These are phyloP conservation scores for Coemansia sp. DNA, from an alignment of 192 early-diverging fungal genomes.

Conservation along the genomic window DNA sequence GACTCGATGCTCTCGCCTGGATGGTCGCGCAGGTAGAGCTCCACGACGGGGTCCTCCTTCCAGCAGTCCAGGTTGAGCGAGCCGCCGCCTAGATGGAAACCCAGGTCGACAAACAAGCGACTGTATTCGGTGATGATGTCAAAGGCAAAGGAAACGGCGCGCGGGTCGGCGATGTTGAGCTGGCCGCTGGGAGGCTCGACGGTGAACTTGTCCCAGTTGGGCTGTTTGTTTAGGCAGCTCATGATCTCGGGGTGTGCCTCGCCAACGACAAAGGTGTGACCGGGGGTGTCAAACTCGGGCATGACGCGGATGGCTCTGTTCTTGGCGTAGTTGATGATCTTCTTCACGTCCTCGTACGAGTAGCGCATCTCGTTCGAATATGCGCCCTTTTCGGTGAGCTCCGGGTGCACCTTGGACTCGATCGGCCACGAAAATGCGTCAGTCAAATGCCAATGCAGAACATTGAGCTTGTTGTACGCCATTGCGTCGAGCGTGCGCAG, in stretches of 20 bases:
- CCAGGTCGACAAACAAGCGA: conserved; percentile 65
- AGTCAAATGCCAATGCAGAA: conserved; percentile 76
- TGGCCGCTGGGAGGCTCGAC: conserved; percentile 79
- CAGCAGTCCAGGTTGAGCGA: conserved; percentile 70
- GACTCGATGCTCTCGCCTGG: conserved; percentile 49
- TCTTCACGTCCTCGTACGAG: conserved; percentile 66
- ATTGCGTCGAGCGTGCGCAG: conserved; percentile 65
- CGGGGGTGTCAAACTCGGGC: conserved; percentile 88
- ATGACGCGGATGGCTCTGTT: conserved; percentile 80
- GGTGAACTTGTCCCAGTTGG: conserved; percentile 61
- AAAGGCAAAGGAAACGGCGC: conserved; percentile 66
- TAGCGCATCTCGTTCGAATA: conserved; percentile 70
- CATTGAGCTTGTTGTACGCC: conserved; percentile 72
- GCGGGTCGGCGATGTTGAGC: conserved; percentile 65
- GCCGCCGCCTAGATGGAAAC: conserved; percentile 73
- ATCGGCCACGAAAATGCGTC: conserved; percentile 74
- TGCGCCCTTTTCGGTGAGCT: conserved; percentile 61
- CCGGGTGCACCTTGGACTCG: conserved; percentile 63
- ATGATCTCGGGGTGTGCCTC: conserved; percentile 62
- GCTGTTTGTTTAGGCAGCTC: conserved; percentile 62
- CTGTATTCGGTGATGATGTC: conserved; percentile 68
- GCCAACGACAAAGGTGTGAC: conserved; percentile 62
- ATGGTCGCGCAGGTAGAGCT: conserved; percentile 50
- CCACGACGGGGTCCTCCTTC: conserved; percentile 55
- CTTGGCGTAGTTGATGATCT: conserved; percentile 71